Evolutionary conservation across 129 eudicot species (phyloP).

Genomic region (Lonicera japonica): DNA sequence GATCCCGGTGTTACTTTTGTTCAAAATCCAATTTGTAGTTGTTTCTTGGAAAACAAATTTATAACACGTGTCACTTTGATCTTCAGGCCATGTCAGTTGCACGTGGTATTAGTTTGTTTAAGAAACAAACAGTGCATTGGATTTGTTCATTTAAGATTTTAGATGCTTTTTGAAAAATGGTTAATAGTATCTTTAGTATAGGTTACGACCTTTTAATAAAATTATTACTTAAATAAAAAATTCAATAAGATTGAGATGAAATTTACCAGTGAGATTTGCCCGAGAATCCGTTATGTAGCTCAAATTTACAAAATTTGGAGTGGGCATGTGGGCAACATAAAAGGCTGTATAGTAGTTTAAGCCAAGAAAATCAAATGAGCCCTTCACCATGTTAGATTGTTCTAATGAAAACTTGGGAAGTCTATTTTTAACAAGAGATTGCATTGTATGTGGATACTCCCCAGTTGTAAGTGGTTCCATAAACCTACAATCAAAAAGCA

Average conservation of each 20-base stretch:
- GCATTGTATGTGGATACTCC: slow-evolving; percentile 26
- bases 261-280: slow-evolving; percentile 12
- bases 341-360: slow-evolving; percentile 30
- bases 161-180: no score
- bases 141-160: no score
- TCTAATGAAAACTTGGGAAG: slow-evolving; percentile 25
- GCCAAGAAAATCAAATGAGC: slow-evolving; percentile 35
- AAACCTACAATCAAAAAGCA: slow-evolving; percentile 9
- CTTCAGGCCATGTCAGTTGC: no score
- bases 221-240: no score
- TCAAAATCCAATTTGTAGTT: no score
- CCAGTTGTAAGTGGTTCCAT: slow-evolving; percentile 34
- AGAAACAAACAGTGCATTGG: no score
- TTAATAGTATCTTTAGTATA: no score
- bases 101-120: background rate
- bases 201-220: no score
- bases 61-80: no score
- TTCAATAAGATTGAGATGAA: no score
- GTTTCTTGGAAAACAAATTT: no score
- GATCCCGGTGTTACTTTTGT: no score
- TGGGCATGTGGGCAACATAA: slow-evolving; percentile 12
- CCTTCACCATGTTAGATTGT: slow-evolving; percentile 23
- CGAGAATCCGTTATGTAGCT: slow-evolving; percentile 15
- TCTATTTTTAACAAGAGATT: slow-evolving; percentile 9
- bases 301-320: background rate